Evolutionary conservation across 306 rosid species (phyloP).

Genomic region (Arachis hypogaea): DNA sequence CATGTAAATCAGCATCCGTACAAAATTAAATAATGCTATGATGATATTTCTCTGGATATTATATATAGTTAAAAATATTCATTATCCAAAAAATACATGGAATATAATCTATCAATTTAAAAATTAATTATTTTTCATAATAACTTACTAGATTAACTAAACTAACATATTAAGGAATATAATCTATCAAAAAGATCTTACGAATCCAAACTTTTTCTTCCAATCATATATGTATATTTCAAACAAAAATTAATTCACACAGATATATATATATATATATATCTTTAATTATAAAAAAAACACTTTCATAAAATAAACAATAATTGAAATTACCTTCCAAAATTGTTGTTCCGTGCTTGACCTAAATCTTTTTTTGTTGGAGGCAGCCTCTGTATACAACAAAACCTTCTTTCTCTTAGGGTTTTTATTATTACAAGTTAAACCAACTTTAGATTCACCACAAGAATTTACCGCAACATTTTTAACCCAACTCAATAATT

Average conservation of each 20-base stretch:
- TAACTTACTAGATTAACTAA: constrained; percentile 10
- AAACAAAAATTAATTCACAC: not conserved
- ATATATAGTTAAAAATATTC: not conserved
- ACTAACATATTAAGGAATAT: not conserved
- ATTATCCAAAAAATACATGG: constrained; percentile 3
- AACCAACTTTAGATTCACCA: constrained; percentile 60
- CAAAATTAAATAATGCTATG: too few species aligned
- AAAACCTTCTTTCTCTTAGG: constrained; percentile 44
- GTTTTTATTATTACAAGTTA: too few species aligned
- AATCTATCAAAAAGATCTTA: not conserved
- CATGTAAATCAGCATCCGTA: too few species aligned
- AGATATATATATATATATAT: too few species aligned
- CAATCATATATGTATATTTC: too few species aligned
- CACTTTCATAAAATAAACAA: not conserved
- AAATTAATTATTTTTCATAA: constrained; percentile 7
- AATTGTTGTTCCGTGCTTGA: constrained; percentile 45
- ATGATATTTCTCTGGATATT: not conserved
- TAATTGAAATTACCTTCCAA: constrained; percentile 61
- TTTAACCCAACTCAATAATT: constrained; percentile 60
- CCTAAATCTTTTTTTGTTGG: constrained; percentile 43
- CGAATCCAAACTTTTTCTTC: too few species aligned
- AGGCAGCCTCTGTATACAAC: constrained; percentile 62
- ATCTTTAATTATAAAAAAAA: too few species aligned
- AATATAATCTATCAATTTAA: not conserved
- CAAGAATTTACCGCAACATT: constrained; percentile 62